phyloP scores from a whole-genome alignment of 805 yeast species.

The Debaryomyces tyrocola region DNA sequence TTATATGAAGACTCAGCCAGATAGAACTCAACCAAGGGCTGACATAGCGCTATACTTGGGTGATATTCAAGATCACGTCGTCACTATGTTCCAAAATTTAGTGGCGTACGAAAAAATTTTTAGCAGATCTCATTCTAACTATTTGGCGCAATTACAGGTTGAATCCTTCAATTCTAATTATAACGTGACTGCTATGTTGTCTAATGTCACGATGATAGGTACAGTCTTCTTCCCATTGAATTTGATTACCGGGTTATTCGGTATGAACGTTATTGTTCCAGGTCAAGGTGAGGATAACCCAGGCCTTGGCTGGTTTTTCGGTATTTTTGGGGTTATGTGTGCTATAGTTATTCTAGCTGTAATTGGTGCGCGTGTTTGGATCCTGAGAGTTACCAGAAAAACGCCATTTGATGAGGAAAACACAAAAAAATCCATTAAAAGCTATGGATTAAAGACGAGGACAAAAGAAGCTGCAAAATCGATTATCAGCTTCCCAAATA shows the following conservation, averaged over 20 bases:
- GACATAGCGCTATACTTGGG: slow-evolving; percentile 91
- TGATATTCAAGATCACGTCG: slow-evolving; percentile 95
- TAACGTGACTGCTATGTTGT: slow-evolving; percentile 80
- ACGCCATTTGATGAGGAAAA: slow-evolving; percentile 4
- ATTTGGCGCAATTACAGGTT: slow-evolving; percentile 90
- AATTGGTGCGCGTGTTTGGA: slow-evolving; percentile 20
- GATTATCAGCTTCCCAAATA: slow-evolving; percentile 39
- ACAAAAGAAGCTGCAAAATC: slow-evolving; percentile 37
- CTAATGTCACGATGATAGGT: slow-evolving; percentile 88
- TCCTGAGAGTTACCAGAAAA: slow-evolving; percentile 10
- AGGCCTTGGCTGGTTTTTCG: slow-evolving; percentile 27
- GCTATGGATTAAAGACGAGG: slow-evolving; percentile 24
- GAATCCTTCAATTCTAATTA: slow-evolving; percentile 86
- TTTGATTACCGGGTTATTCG: slow-evolving; percentile 86
- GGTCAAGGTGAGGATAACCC: slow-evolving; percentile 49
- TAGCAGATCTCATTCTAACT: slow-evolving; percentile 87
- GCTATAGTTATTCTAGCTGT: slow-evolving; percentile 15
- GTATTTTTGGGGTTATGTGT: slow-evolving; percentile 29
- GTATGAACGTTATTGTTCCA: slow-evolving; percentile 92
- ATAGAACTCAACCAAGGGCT: slow-evolving; percentile 64
- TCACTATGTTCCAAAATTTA: slow-evolving; percentile 92
- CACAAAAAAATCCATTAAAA: slow-evolving; percentile 24
- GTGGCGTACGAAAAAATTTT: slow-evolving; percentile 90
- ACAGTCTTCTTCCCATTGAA: slow-evolving; percentile 89
- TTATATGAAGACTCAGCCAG: slow-evolving; percentile 4